phyloP scores from a whole-genome alignment of 306 rosid genomes.

The Fragaria vesca region DNA sequence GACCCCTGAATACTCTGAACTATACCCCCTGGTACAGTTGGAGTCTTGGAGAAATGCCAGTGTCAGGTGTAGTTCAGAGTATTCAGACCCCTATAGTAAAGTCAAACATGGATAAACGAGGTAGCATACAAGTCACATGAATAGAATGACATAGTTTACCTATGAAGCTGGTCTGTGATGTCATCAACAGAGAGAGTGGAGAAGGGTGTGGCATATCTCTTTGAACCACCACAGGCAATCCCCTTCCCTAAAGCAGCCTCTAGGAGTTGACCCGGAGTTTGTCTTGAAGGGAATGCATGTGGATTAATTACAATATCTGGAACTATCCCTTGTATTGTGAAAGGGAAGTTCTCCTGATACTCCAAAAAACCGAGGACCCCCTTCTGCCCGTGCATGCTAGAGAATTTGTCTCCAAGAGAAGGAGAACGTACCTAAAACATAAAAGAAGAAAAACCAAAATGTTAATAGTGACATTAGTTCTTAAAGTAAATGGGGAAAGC shows the following conservation, averaged over 20 bases:
- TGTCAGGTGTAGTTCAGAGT: neutral
- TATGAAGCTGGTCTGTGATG: constrained; percentile 87
- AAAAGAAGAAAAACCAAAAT: constrained; percentile 12
- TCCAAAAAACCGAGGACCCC: constrained; percentile 95
- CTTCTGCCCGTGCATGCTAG: constrained; percentile 99
- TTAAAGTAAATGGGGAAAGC: neutral
- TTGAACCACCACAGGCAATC: constrained; percentile 63
- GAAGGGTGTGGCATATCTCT: constrained; percentile 83
- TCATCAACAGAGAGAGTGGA: constrained; percentile 79
- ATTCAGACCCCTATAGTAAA: neutral
- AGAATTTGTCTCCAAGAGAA: constrained; percentile 93
- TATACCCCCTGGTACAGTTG: neutral
- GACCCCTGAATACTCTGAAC: neutral
- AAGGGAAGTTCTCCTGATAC: constrained; percentile 90
- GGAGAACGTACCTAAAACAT: constrained; percentile 81
- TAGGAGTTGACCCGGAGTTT: constrained; percentile 95
- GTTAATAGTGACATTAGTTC: neutral
- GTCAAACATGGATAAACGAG: neutral
- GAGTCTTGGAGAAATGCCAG: neutral
- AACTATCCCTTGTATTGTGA: constrained; percentile 87
- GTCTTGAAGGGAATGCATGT: constrained; percentile 95
- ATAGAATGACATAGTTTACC: constrained; percentile 35
- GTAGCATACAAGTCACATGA: neutral
- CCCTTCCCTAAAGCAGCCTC: constrained; percentile 99
- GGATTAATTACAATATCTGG: constrained; percentile 97